Conservation (phyloP, 768 basidiomycete genomes). For the Tylopilus vinaceipallidus region DNA sequence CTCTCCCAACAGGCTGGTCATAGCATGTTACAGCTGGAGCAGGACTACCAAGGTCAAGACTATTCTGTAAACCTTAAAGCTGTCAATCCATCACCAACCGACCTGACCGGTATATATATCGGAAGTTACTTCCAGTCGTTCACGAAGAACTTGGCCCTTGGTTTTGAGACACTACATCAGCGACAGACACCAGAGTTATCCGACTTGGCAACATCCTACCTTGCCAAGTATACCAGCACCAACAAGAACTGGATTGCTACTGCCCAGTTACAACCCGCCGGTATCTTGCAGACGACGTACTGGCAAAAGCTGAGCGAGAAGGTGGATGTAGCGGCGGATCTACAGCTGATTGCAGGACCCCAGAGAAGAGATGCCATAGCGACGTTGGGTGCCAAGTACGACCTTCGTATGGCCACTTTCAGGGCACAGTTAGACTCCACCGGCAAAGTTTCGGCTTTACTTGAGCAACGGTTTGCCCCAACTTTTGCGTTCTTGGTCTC, state of each 20-base stretch:
- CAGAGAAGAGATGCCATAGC: constrained; percentile 87
- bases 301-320: constrained; percentile 96
- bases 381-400: constrained; percentile 94
- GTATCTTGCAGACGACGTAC: constrained; percentile 88
- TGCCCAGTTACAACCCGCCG: constrained; percentile 78
- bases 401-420: constrained; percentile 91
- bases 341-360: constrained; percentile 78
- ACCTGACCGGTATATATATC: constrained; percentile 88
- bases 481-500: constrained; percentile 92
- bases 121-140: constrained; percentile 92
- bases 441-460: constrained; percentile 90
- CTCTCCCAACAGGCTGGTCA: constrained; percentile 74
- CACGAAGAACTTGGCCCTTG: constrained; percentile 85
- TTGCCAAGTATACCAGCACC: constrained; percentile 72
- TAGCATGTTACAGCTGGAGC: constrained; percentile 92
- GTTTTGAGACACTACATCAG: constrained; percentile 83
- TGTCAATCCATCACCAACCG: constrained; percentile 86
- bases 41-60: constrained; percentile 88
- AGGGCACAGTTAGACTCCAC: constrained; percentile 92
- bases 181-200: constrained; percentile 67
- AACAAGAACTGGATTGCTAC: constrained; percentile 92
- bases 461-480: constrained; percentile 96
- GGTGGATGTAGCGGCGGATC: constrained; percentile 95
- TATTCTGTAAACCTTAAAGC: constrained; percentile 84
- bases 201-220: constrained; percentile 73